Evolutionary conservation across 257 asterid species (phyloP).

Genomic region (Scutellaria baicalensis): DNA sequence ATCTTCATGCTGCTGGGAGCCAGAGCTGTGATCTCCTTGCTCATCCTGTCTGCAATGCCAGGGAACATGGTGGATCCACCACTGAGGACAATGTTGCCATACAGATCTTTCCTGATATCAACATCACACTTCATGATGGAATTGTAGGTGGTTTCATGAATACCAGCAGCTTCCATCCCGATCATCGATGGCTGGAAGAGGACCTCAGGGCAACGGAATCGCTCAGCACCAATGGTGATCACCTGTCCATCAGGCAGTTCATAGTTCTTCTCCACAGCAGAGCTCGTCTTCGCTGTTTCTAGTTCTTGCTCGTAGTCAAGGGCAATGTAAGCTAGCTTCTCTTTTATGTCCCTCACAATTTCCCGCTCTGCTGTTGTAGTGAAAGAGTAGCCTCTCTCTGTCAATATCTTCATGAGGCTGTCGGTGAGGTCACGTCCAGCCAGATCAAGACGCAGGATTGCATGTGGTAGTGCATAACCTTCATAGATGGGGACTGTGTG

Average conservation of each 20-base stretch:
- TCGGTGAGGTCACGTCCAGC: conserved; percentile 12
- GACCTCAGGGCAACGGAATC: conserved; percentile 50
- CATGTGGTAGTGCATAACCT: no score
- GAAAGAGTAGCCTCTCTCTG: conserved; percentile 44
- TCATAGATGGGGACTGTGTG: no score
- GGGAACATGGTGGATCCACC: no score
- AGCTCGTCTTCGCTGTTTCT: conserved; percentile 38
- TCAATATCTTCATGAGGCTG: conserved; percentile 37
- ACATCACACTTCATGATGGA: no score
- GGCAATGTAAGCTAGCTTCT: conserved; percentile 44
- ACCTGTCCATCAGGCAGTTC: conserved; percentile 32
- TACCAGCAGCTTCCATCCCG: conserved; percentile 25
- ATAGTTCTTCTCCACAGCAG: conserved; percentile 41
- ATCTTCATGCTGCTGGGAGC: no score
- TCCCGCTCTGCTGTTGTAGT: conserved; percentile 44
- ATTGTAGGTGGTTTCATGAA: no score
- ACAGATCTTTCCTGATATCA: no score
- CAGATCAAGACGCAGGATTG: no score
- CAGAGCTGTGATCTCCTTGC: no score
- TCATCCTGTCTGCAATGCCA: no score
- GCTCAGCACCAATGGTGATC: conserved; percentile 30
- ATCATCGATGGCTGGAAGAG: conserved; percentile 46
- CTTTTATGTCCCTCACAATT: conserved; percentile 45
- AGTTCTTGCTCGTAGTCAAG: conserved; percentile 41
- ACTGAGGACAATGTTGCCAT: no score